phyloP scores from a whole-genome alignment of 352 stramenopile species.

The Globisporangium solare region DNA sequence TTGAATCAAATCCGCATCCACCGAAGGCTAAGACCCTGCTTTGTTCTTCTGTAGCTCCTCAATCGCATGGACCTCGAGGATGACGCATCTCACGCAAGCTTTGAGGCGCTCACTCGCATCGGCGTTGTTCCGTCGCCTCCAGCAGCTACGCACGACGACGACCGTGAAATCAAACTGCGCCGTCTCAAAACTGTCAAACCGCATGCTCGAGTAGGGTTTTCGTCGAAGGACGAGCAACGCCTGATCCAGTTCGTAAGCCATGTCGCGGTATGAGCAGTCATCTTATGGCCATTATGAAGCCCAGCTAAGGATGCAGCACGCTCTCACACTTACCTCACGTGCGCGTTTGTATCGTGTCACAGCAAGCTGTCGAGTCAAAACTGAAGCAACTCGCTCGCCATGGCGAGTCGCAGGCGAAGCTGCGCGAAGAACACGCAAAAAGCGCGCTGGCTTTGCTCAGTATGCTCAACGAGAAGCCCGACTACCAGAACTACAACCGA shows the following conservation, averaged over 20 bases:
- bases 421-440: conserved; percentile 40
- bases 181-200: conserved; percentile 25
- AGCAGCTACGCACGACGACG: conserved; percentile 18
- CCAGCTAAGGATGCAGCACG: not conserved
- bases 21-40: not conserved
- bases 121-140: not conserved
- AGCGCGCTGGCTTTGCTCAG: conserved; percentile 53
- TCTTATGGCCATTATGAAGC: not conserved
- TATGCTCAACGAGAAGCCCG: conserved; percentile 45
- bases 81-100: too few relatives aligned
- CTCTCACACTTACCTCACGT: not conserved
- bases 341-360: not conserved
- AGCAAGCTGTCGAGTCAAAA: conserved; percentile 52
- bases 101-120: too few relatives aligned
- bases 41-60: conserved; percentile 25
- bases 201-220: conserved; percentile 34
- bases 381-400: conserved; percentile 28
- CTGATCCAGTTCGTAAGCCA: conserved; percentile 61
- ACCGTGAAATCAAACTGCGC: conserved; percentile 34
- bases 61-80: conserved; percentile 40
- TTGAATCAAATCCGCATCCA: not conserved
- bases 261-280: conserved; percentile 25
- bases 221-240: conserved; percentile 57
- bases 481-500: conserved; percentile 7
- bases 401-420: conserved; percentile 29